Percentiles rank a stretch among this genome's conserved stretches.
These are phyloP conservation scores for Backusella tarrabulga DNA, from an alignment of 192 early-diverging fungal genomes.

Conservation along the genomic window DNA sequence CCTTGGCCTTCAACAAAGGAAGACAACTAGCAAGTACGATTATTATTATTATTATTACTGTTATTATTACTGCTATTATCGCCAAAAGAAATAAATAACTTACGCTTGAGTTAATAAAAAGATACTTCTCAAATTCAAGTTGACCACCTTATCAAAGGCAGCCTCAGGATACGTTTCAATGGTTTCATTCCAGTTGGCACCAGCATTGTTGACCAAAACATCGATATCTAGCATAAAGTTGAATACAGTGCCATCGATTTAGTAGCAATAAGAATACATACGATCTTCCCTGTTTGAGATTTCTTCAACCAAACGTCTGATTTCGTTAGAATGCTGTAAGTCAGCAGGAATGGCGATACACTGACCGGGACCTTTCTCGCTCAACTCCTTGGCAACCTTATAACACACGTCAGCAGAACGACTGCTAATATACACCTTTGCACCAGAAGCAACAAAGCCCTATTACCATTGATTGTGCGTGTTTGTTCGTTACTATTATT, in stretches of 20 bases:
- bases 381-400: constrained; percentile 68
- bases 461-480: neutral
- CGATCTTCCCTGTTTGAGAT: constrained; percentile 59
- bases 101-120: constrained; percentile 79
- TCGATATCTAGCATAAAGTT: constrained; percentile 56
- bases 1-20: constrained; percentile 64
- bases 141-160: constrained; percentile 77
- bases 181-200: constrained; percentile 57
- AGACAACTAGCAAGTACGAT: constrained; percentile 37
- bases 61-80: too few species aligned
- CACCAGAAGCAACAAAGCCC: constrained; percentile 85
- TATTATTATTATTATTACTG: too few species aligned
- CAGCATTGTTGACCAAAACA: constrained; percentile 88
- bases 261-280: constrained; percentile 13
- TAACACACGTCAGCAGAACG: constrained; percentile 66
- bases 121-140: constrained; percentile 79
- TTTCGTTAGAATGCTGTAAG: constrained; percentile 58
- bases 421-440: constrained; percentile 90
- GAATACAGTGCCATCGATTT: too few species aligned
- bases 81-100: neutral
- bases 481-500: too few species aligned
- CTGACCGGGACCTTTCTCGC: constrained; percentile 61
- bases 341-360: constrained; percentile 77
- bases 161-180: constrained; percentile 57
- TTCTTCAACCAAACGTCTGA: constrained; percentile 52